These are phyloP conservation scores for Rickenella mellea DNA, from an alignment of 768 basidiomycete genomes.

Conservation along the genomic window DNA sequence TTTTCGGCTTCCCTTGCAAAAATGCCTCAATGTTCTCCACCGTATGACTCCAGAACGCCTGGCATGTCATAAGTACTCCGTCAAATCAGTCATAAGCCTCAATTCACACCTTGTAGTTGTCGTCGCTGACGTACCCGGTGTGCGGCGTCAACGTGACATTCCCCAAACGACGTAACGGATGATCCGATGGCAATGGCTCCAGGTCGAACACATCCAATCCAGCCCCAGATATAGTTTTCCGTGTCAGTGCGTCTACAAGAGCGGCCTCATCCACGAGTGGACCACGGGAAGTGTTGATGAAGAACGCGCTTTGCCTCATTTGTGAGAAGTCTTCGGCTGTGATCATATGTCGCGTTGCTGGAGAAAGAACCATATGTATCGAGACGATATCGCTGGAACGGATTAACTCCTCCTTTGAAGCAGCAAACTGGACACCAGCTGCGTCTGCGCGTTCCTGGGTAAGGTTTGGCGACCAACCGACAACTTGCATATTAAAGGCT, in stretches of 20 bases:
- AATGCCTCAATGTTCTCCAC: constrained; percentile 51
- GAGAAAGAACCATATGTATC: constrained; percentile 49
- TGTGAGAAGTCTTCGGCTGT: constrained; percentile 33
- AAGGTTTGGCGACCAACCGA: constrained; percentile 59
- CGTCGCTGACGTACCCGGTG: constrained; percentile 45
- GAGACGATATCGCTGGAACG: constrained; percentile 48
- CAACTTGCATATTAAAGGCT: constrained; percentile 48
- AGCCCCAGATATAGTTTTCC: constrained; percentile 43
- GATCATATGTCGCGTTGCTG: constrained; percentile 39
- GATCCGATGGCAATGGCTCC: constrained; percentile 53
- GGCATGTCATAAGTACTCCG: not conserved
- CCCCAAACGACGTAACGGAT: constrained; percentile 38
- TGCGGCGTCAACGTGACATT: constrained; percentile 58
- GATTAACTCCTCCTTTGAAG: constrained; percentile 46
- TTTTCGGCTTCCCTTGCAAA: constrained; percentile 32
- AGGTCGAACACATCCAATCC: constrained; percentile 59
- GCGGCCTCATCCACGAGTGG: constrained; percentile 54
- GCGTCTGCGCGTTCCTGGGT: constrained; percentile 43
- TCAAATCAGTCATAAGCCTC: too few species aligned
- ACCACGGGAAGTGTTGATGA: constrained; percentile 62
- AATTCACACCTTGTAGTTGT: constrained; percentile 42
- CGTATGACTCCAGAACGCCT: constrained; percentile 44
- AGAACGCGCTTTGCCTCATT: constrained; percentile 50
- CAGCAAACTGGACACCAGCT: constrained; percentile 39
- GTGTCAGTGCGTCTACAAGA: constrained; percentile 36